phyloP scores from a whole-genome alignment of 176 grass and related monocot genomes.

The Coix lacrymajobi region DNA sequence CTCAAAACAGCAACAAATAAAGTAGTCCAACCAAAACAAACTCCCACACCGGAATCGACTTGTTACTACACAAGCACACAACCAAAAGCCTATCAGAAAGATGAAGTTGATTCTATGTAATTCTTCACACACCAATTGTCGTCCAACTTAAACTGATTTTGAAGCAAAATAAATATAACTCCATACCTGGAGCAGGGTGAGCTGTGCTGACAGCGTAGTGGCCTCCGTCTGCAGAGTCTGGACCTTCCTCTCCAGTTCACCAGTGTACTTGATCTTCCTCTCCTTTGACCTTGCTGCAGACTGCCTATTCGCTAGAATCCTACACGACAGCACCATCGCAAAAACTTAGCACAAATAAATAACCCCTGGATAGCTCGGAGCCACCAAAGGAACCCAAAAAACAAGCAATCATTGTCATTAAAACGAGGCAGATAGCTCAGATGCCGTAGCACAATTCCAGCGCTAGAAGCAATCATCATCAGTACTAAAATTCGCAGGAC shows the following conservation, averaged over 20 bases:
- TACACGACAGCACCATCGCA: conserved; percentile 15
- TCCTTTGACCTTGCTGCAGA: conserved; percentile 93
- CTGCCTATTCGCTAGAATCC: conserved; percentile 96
- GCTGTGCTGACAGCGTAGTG: conserved; percentile 87
- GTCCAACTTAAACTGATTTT: not conserved
- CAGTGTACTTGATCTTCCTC: conserved; percentile 85
- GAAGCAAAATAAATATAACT: not conserved
- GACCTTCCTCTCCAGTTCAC: conserved; percentile 91
- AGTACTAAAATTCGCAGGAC: not conserved
- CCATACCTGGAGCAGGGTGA: conserved; percentile 84
- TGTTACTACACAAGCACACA: not conserved
- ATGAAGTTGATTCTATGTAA: not conserved
- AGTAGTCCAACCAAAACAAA: not conserved
- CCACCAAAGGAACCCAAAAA: not conserved
- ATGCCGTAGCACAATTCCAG: not conserved
- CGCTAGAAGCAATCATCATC: not conserved
- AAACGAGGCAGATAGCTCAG: not conserved
- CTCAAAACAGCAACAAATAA: not conserved
- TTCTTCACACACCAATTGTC: not conserved
- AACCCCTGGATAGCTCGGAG: not conserved
- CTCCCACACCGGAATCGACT: not conserved
- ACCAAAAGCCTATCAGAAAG: not conserved
- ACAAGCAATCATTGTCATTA: not conserved
- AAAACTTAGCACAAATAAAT: not conserved
- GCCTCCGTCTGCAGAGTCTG: conserved; percentile 98